Evolutionary conservation across 345 rosid genomes (phyloP).

Genomic region (Cardiospermum halicacabum): DNA sequence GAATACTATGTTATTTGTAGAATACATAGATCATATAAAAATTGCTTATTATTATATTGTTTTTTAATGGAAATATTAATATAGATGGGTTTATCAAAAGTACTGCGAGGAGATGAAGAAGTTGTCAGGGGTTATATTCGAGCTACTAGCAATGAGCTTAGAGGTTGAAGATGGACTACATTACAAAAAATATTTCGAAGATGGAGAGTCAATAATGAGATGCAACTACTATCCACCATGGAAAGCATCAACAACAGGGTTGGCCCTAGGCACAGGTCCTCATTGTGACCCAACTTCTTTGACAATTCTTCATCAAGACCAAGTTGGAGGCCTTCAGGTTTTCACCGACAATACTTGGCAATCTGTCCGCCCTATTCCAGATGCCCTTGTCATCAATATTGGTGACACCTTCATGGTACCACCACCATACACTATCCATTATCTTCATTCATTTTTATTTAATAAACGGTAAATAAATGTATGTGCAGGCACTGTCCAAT

Average conservation of each 20-base stretch:
- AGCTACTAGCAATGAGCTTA: constrained; percentile 47
- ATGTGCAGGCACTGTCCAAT: constrained; percentile 48
- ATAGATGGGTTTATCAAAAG: constrained; percentile 44
- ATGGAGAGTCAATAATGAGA: constrained; percentile 56
- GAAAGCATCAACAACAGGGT: constrained; percentile 43
- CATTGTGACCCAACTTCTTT: constrained; percentile 77
- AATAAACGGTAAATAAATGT: too few species aligned
- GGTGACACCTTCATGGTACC: constrained; percentile 79
- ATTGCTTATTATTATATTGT: too few species aligned
- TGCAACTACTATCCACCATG: constrained; percentile 69
- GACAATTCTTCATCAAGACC: constrained; percentile 82
- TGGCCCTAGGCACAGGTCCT: constrained; percentile 86
- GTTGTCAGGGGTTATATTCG: constrained; percentile 33
- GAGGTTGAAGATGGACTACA: constrained; percentile 34
- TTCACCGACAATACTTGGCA: constrained; percentile 57
- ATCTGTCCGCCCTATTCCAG: constrained; percentile 48
- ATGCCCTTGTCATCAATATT: constrained; percentile 62
- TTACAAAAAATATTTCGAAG: constrained; percentile 41
- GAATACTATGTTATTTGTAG: too few species aligned
- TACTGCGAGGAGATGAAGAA: constrained; percentile 47
- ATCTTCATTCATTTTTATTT: background rate
- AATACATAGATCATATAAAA: too few species aligned
- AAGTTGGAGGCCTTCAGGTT: constrained; percentile 78
- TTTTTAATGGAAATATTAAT: too few species aligned
- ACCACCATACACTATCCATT: background rate